These are phyloP conservation scores for Testicularia cyperi DNA, from an alignment of 1,284 basidiomycete species.

Conservation along the genomic window DNA sequence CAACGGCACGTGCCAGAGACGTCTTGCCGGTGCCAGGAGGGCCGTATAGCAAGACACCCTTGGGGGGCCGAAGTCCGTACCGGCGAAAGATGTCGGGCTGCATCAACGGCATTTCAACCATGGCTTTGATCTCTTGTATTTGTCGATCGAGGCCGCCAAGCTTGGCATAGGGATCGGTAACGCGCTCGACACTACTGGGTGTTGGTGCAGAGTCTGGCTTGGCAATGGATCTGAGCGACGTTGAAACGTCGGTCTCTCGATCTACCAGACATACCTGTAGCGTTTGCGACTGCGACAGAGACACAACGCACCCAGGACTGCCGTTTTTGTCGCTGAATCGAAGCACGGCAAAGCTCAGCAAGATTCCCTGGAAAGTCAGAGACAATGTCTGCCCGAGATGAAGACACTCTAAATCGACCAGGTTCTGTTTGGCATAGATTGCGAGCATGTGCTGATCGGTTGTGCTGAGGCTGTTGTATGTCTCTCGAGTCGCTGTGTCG, in stretches of 20 bases:
- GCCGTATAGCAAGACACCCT: conserved; percentile 58
- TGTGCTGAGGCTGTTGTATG: conserved; percentile 37
- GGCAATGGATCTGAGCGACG: conserved; percentile 57
- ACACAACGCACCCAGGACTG: conserved; percentile 66
- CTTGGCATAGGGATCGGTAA: conserved; percentile 65
- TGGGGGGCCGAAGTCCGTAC: conserved; percentile 67
- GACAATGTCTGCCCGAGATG: conserved; percentile 5
- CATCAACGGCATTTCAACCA: conserved; percentile 91
- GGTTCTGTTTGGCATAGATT: conserved; percentile 61
- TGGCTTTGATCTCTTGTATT: conserved; percentile 82
- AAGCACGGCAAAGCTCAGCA: conserved; percentile 1
- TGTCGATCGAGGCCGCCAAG: conserved; percentile 88
- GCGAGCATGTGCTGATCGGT: conserved; percentile 61
- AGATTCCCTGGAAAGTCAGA: conserved; percentile 13
- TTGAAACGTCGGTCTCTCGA: conserved; percentile 62
- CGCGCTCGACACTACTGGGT: too few species aligned
- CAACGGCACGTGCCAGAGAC: conserved; percentile 53
- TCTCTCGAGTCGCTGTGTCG: not conserved
- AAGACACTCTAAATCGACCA: conserved; percentile 50
- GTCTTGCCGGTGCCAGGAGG: conserved; percentile 61
- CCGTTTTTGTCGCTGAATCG: conserved; percentile 76
- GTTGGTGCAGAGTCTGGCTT: conserved; percentile 23
- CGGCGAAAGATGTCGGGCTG: conserved; percentile 84
- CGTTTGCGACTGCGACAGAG: too few species aligned
- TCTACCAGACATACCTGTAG: conserved; percentile 39